A percentile compares a stretch with the other conserved stretches of the same genome.
phyloP scores from a whole-genome alignment of 1,139 yeast genomes.

The Kluyveromyces marxianus region DNA sequence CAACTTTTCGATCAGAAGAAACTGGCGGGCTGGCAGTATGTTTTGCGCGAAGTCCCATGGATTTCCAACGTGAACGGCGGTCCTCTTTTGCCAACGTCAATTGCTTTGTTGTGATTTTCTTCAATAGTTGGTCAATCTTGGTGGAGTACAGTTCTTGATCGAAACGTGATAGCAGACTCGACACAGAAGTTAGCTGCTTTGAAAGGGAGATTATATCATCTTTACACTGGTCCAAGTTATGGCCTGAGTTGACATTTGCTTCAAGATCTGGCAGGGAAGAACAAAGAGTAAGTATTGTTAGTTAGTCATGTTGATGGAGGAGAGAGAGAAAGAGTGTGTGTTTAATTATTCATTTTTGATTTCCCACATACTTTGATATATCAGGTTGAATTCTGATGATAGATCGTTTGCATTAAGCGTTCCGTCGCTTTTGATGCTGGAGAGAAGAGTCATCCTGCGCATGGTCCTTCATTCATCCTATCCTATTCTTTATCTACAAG shows the following conservation, averaged over 20 bases:
- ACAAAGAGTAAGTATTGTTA: background rate
- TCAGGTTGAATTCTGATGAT: background rate
- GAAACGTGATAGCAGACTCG: conserved; percentile 14
- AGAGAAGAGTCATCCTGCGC: background rate
- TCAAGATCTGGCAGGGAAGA: background rate
- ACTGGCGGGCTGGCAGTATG: too few species aligned
- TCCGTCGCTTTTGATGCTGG: conserved; percentile 1
- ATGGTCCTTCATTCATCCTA: background rate
- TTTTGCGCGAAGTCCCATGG: conserved; percentile 4
- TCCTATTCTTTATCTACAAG: too few species aligned
- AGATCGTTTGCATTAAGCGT: background rate
- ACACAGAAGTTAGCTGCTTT: conserved; percentile 9
- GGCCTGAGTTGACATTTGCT: background rate
- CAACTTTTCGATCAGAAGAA: too few species aligned
- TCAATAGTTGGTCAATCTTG: conserved; percentile 14
- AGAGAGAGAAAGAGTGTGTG: background rate
- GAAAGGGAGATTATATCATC: conserved; percentile 11
- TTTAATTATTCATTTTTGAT: background rate
- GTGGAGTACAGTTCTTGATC: conserved; percentile 16
- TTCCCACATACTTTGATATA: conserved; percentile 3
- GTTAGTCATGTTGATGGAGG: background rate
- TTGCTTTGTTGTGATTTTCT: conserved; percentile 10
- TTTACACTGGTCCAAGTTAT: conserved; percentile 5
- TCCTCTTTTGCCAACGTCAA: conserved; percentile 4
- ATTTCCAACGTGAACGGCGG: conserved; percentile 6